Conservation (phyloP, 208 protist species). For the Vickermania spadyakhi region DNA sequence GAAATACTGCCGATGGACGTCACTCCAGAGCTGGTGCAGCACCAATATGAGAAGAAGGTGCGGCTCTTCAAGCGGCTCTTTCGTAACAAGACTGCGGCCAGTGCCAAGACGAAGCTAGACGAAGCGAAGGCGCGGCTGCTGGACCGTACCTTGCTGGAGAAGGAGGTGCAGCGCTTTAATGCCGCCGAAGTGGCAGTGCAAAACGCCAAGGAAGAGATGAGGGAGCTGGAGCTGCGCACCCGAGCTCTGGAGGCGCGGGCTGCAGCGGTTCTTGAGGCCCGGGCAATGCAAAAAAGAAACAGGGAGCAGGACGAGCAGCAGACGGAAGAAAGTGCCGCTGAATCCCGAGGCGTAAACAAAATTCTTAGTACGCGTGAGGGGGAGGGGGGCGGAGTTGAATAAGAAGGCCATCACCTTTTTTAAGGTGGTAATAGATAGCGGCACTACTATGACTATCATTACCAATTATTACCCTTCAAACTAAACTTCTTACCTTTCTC, state of each 20-base stretch:
- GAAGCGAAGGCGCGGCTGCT: slow-evolving; percentile 66
- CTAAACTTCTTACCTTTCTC: too few species aligned
- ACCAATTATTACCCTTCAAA: too few species aligned
- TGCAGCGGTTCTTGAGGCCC: slow-evolving; percentile 16
- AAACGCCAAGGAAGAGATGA: slow-evolving; percentile 22
- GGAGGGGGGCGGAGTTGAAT: too few species aligned
- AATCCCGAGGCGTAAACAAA: too few species aligned
- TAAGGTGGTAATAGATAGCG: too few species aligned
- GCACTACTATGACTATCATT: too few species aligned
- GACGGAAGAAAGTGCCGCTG: too few species aligned
- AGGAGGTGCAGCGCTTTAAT: slow-evolving; percentile 26
- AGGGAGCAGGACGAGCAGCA: not conserved
- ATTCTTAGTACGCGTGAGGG: too few species aligned
- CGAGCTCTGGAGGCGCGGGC: slow-evolving; percentile 54
- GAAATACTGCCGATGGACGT: slow-evolving; percentile 37
- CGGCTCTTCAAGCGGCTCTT: slow-evolving; percentile 52
- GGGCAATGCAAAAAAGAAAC: not conserved
- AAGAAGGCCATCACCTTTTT: too few species aligned
- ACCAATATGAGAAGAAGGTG: slow-evolving; percentile 53
- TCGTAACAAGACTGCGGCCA: slow-evolving; percentile 66
- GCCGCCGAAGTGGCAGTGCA: slow-evolving; percentile 15
- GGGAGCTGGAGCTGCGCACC: slow-evolving; percentile 47
- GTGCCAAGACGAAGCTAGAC: slow-evolving; percentile 66
- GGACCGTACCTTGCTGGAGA: slow-evolving; percentile 48
- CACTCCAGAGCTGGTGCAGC: slow-evolving; percentile 31